These are phyloP conservation scores for Amanita polypyramis DNA, from an alignment of 768 basidiomycete species.

Conservation along the genomic window DNA sequence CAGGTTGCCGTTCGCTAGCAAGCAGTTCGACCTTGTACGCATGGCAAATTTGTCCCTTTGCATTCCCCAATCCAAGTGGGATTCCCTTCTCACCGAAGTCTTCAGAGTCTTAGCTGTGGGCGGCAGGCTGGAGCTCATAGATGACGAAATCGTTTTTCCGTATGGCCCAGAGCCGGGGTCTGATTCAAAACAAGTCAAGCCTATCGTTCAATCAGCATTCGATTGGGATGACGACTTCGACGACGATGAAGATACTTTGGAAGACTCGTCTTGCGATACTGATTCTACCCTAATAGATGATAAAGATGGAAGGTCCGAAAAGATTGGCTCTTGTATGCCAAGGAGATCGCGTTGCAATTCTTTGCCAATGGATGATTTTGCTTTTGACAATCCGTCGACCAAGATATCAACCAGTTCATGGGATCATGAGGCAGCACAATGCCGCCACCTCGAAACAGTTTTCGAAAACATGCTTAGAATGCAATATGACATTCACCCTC, in stretches of 20 bases:
- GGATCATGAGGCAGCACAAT: slow-evolving; percentile 26
- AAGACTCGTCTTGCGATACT: slow-evolving; percentile 2
- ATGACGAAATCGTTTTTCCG: slow-evolving; percentile 62
- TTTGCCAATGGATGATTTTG: neutral
- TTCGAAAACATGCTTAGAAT: slow-evolving; percentile 49
- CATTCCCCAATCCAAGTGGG: slow-evolving; percentile 54
- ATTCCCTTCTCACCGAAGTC: slow-evolving; percentile 45
- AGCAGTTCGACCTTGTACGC: slow-evolving; percentile 61
- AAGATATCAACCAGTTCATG: slow-evolving; percentile 16
- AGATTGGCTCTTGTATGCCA: neutral
- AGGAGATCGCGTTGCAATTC: neutral
- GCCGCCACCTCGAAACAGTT: slow-evolving; percentile 40
- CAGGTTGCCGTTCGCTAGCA: slow-evolving; percentile 49
- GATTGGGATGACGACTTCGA: slow-evolving; percentile 12
- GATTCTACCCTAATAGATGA: slow-evolving; percentile 3
- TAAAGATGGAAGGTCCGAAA: neutral
- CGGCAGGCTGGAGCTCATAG: slow-evolving; percentile 65
- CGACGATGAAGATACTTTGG: slow-evolving; percentile 11
- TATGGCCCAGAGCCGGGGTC: slow-evolving; percentile 23
- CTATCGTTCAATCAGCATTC: slow-evolving; percentile 6
- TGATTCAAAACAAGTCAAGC: slow-evolving; percentile 9
- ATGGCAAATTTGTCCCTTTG: slow-evolving; percentile 59
- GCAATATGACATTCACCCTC: slow-evolving; percentile 41
- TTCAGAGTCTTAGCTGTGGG: slow-evolving; percentile 47
- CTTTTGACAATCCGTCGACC: neutral